A percentile compares a stretch with the other conserved stretches of the same genome.
phyloP scores from a whole-genome alignment of 2,329 filamentous ascomycete genomes.

The Claviceps quebecensis region DNA sequence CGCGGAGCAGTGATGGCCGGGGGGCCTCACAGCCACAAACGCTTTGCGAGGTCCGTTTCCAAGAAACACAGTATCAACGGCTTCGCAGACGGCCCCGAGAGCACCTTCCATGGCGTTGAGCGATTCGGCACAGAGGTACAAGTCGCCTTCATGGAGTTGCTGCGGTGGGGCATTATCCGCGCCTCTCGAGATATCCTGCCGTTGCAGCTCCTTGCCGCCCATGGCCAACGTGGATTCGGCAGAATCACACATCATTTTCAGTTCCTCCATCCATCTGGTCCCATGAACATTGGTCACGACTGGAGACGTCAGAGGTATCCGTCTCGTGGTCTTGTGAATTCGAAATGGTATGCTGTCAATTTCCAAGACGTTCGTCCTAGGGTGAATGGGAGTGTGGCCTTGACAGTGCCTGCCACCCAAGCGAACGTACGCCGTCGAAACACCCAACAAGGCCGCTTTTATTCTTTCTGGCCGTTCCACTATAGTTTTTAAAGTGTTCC shows the following conservation, averaged over 20 bases:
- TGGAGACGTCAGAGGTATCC: slow-evolving; percentile 55
- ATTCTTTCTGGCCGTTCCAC: slow-evolving; percentile 90
- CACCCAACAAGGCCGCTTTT: slow-evolving; percentile 66
- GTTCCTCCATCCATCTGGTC: slow-evolving; percentile 81
- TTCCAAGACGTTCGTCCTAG: slow-evolving; percentile 38
- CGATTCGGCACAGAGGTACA: slow-evolving; percentile 83
- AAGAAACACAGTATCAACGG: slow-evolving; percentile 68
- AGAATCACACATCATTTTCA: slow-evolving; percentile 69
- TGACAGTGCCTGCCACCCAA: slow-evolving; percentile 68
- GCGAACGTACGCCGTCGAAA: slow-evolving; percentile 81
- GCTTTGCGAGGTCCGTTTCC: slow-evolving; percentile 52
- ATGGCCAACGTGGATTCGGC: slow-evolving; percentile 66
- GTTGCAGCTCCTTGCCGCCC: slow-evolving; percentile 63
- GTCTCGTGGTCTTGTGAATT: slow-evolving; percentile 67
- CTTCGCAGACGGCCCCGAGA: slow-evolving; percentile 84
- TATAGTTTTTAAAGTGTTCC: slow-evolving; percentile 59
- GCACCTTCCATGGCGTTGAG: slow-evolving; percentile 80
- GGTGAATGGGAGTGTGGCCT: slow-evolving; percentile 53
- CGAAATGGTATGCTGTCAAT: slow-evolving; percentile 59
- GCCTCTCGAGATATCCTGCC: slow-evolving; percentile 47
- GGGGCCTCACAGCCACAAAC: slow-evolving; percentile 85
- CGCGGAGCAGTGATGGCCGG: slow-evolving; percentile 89
- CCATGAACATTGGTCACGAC: slow-evolving; percentile 88
- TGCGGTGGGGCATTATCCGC: slow-evolving; percentile 29
- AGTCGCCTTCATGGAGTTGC: slow-evolving; percentile 71